Base-by-base conservation (phyloP, 345 rosid species). In the Hevea brasiliensis region DNA sequence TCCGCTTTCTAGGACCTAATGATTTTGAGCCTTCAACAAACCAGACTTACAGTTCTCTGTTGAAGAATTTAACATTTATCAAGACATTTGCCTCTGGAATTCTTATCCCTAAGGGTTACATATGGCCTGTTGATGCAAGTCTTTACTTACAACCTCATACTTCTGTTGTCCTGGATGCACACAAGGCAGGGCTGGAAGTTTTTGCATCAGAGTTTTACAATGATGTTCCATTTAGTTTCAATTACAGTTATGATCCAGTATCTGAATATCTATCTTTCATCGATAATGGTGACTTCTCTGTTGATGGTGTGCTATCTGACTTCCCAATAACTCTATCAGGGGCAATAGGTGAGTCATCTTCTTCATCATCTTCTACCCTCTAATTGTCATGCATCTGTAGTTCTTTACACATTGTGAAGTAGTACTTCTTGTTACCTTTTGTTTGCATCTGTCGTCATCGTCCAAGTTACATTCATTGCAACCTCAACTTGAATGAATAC, bases 71-170 rank as follows among this genome's bases (percentile, higher is more conserved):
- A 65, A 82, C 94, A 10, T 88, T 83, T 68, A 76, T 92, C 81
- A 91, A 83, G 91, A 86, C 96, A 59, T 95, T 95, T 88, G 97
- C 99, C 65, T 87, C 98, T n/a, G 98, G 98, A 72, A 81, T 95
- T 74, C 90, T 91, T 69, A 85, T 95, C 70, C 96, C 97, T 1
- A 95, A 95, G 90, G 6, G 63, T 81, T 91, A 88, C 82, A 89
- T 95, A 76, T 92, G 90, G 91, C 92, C 92, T 0, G 74, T 89
- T 18, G 89, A 83, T 59, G 44, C 20, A 21, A 75, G 2, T 68
- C 70, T 51, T 62, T 95, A 95, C 82, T 81, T 89, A 63, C 84
- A 8, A 66, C 84, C 92, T 48, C 78, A 61, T 76, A 87, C 85
- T 41, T 70, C 90, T 3, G 40, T 92, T 40, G 98, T 95, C 55